Percentiles rank a stretch among this genome's conserved stretches.
Conservation (phyloP, 2,329 filamentous ascomycete species). For the Xylaria sp. region DNA sequence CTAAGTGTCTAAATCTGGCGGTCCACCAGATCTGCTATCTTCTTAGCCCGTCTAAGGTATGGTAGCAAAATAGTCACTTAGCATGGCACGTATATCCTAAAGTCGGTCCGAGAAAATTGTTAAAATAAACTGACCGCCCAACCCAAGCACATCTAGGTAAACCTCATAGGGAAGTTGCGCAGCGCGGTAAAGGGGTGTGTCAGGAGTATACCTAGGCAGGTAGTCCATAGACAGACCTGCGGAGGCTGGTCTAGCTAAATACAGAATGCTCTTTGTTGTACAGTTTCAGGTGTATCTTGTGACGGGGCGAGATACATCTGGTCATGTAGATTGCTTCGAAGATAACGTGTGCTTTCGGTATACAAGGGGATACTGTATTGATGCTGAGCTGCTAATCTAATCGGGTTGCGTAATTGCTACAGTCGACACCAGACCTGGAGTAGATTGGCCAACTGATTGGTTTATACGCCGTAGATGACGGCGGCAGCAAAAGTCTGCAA, state of each 20-base stretch:
- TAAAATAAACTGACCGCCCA: background rate
- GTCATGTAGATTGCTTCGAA: no score
- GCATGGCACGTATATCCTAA: background rate
- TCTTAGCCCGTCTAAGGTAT: background rate
- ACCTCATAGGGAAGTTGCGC: background rate
- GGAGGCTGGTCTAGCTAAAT: background rate
- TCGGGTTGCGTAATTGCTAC: no score
- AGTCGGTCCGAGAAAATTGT: background rate
- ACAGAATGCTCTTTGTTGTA: background rate
- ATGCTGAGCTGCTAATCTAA: no score
- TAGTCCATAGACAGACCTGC: background rate
- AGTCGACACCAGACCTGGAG: background rate
- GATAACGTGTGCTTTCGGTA: no score
- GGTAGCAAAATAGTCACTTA: background rate
- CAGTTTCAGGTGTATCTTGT: background rate
- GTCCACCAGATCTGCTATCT: background rate
- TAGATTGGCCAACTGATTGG: background rate
- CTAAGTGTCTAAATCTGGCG: background rate
- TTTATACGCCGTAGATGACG: background rate
- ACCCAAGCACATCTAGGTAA: background rate
- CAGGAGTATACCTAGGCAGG: background rate
- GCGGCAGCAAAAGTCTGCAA: background rate
- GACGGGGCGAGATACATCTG: no score
- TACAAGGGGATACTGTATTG: no score
- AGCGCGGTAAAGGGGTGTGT: background rate